These are phyloP conservation scores for Lachancea kluyveri DNA, from an alignment of 805 yeast species.

Conservation along the genomic window DNA sequence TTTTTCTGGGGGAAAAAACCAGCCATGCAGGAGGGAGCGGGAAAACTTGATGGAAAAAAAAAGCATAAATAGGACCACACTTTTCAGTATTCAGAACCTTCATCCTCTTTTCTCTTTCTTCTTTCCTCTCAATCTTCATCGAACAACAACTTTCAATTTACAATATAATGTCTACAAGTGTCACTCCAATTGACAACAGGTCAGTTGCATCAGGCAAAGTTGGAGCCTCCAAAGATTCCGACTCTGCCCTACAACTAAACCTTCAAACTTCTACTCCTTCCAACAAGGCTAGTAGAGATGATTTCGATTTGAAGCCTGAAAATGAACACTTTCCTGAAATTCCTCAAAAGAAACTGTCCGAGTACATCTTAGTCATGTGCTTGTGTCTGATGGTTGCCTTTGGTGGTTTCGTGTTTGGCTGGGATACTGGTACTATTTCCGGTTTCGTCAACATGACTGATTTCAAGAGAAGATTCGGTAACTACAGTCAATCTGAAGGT, in stretches of 20 bases:
- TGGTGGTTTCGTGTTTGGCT: conserved; percentile 48
- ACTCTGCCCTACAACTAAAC: too few relatives aligned
- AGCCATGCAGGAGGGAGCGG: conserved; percentile 3
- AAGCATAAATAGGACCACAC: conserved; percentile 1
- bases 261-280: conserved; percentile 10
- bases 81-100: background rate
- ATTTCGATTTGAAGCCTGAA: conserved; percentile 8
- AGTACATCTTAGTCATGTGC: conserved; percentile 25
- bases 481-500: conserved; percentile 34
- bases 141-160: background rate
- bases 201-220: conserved; percentile 1
- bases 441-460: conserved; percentile 59
- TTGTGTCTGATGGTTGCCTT: conserved; percentile 15
- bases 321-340: conserved; percentile 8
- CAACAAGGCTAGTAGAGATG: conserved; percentile 9
- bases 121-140: background rate
- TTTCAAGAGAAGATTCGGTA: conserved; percentile 54
- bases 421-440: conserved; percentile 77
- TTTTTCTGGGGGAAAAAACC: conserved; percentile 5
- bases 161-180: conserved; percentile 3
- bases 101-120: background rate
- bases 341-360: conserved; percentile 27
- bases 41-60: background rate
- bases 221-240: conserved; percentile 1
- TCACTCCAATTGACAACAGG: conserved; percentile 5